Conservation (phyloP, 1,284 basidiomycete species). For the Malassezia psittaci region DNA sequence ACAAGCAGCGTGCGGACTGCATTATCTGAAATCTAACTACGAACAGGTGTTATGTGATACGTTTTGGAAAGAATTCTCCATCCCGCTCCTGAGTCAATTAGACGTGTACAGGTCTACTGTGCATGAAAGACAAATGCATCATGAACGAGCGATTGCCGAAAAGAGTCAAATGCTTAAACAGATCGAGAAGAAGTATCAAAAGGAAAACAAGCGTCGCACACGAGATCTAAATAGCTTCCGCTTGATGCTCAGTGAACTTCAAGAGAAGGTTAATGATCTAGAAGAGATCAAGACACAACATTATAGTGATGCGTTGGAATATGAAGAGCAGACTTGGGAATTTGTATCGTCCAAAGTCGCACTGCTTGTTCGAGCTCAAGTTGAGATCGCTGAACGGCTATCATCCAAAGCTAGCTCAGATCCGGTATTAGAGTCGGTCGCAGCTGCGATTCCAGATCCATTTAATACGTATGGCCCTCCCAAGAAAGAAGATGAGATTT, state of each 20-base stretch:
- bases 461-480: constrained; percentile 83
- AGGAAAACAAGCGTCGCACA: constrained; percentile 58
- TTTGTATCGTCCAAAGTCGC: constrained; percentile 58
- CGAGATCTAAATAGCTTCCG: constrained; percentile 50
- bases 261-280: constrained; percentile 76
- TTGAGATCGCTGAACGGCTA: constrained; percentile 56
- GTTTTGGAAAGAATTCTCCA: constrained; percentile 79
- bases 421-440: constrained; percentile 77
- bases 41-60: constrained; percentile 81
- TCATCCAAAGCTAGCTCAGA: constrained; percentile 76
- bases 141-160: constrained; percentile 53
- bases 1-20: constrained; percentile 56
- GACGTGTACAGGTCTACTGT: constrained; percentile 68
- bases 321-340: constrained; percentile 88
- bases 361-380: constrained; percentile 32
- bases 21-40: constrained; percentile 83
- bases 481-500: constrained; percentile 78
- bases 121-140: constrained; percentile 48
- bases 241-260: constrained; percentile 54
- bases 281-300: constrained; percentile 69
- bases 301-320: constrained; percentile 75
- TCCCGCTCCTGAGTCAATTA: constrained; percentile 70
- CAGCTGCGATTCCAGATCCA: constrained; percentile 78
- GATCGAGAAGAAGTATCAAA: constrained; percentile 79
- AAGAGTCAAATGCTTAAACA: constrained; percentile 74